Conservation (phyloP, 371 early-diverging fungal species). For the Coemansia sp. region DNA sequence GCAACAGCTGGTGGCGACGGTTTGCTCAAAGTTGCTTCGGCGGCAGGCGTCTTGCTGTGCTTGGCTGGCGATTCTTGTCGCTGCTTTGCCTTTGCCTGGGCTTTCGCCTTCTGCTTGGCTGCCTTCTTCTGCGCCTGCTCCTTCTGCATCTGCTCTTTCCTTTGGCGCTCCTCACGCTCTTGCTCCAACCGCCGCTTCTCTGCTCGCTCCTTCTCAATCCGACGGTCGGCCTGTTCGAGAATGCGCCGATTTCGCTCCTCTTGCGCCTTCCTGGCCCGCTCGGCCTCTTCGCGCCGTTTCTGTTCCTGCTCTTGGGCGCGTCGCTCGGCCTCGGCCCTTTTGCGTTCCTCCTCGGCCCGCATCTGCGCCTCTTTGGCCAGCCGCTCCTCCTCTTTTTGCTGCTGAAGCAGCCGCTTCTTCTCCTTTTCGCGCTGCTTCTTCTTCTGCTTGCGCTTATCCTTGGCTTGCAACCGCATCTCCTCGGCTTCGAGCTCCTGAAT, state of each 20-base stretch:
- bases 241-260: constrained; percentile 61
- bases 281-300: constrained; percentile 58
- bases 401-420: constrained; percentile 57
- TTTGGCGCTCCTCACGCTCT: constrained; percentile 51
- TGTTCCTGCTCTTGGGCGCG: constrained; percentile 60
- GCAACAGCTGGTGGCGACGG: not conserved
- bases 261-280: constrained; percentile 58
- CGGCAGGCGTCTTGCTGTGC: not conserved
- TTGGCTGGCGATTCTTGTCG: not conserved
- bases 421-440: constrained; percentile 67
- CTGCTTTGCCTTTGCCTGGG: not conserved
- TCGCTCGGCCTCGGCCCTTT: constrained; percentile 58
- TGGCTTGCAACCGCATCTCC: constrained; percentile 53
- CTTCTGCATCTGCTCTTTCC: constrained; percentile 1
- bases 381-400: constrained; percentile 63
- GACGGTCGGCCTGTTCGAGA: constrained; percentile 60
- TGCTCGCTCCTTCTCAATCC: constrained; percentile 48
- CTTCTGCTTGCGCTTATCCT: constrained; percentile 66
- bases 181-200: constrained; percentile 46
- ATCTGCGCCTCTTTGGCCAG: constrained; percentile 59
- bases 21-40: not conserved
- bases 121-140: constrained; percentile 42
- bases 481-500: constrained; percentile 66
- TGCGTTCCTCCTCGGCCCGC: constrained; percentile 56
- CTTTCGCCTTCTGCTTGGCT: constrained; percentile 5